phyloP scores from a whole-genome alignment of 2,329 filamentous ascomycete species.

The Aphanocladium album region DNA sequence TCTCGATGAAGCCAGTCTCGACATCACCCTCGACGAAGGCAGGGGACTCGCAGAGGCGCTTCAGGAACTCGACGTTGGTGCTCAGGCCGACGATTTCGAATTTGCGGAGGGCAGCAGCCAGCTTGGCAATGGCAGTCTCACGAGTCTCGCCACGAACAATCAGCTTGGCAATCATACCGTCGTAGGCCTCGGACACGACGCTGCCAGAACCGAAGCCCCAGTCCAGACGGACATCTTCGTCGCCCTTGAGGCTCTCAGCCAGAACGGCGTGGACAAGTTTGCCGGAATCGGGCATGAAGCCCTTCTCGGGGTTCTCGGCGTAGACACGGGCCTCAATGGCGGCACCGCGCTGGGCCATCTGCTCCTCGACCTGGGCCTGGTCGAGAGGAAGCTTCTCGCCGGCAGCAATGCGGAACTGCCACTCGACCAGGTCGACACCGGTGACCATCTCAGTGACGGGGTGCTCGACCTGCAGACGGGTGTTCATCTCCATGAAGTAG shows the following conservation, averaged over 20 bases:
- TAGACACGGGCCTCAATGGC: conserved; percentile 97
- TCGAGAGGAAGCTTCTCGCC: conserved; percentile 53
- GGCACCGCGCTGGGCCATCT: conserved; percentile 71
- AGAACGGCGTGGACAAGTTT: conserved; percentile 77
- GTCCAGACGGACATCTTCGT: conserved; percentile 79
- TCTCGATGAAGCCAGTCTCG: conserved; percentile 94
- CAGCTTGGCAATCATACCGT: conserved; percentile 98
- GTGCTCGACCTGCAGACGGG: conserved; percentile 91
- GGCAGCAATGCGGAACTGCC: conserved; percentile 78
- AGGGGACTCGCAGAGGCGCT: conserved; percentile 73
- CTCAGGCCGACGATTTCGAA: conserved; percentile 91
- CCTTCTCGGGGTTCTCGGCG: conserved; percentile 85
- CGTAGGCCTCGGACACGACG: conserved; percentile 89
- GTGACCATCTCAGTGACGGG: conserved; percentile 76
- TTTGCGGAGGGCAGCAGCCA: conserved; percentile 72
- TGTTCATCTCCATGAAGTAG: conserved; percentile 81
- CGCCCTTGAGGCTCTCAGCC: conserved; percentile 54
- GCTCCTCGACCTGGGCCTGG: conserved; percentile 61
- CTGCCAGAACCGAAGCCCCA: conserved; percentile 89
- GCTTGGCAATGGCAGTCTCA: conserved; percentile 74
- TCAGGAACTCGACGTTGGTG: conserved; percentile 96
- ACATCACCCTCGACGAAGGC: conserved; percentile 84
- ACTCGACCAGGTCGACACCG: conserved; percentile 75
- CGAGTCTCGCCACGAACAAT: conserved; percentile 81
- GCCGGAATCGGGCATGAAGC: conserved; percentile 92